Percentiles rank a stretch among this genome's conserved stretches.
These are phyloP conservation scores for Apophysomyces ossiformis DNA, from an alignment of 371 early-diverging fungal genomes.

Conservation along the genomic window DNA sequence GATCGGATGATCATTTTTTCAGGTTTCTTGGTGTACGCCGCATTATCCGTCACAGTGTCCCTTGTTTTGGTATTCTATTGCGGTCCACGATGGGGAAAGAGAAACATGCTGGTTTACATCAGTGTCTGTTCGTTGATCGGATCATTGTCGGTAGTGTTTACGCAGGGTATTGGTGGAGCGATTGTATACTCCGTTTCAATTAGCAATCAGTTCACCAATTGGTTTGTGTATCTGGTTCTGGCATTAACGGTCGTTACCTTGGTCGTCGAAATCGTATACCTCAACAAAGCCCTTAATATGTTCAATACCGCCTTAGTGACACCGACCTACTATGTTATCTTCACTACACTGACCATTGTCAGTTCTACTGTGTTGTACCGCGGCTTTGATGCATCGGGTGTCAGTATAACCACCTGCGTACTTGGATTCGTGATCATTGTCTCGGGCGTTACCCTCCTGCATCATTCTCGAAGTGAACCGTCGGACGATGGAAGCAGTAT, in stretches of 20 bases:
- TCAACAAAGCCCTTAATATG: conserved; percentile 94
- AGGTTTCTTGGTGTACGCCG: conserved; percentile 83
- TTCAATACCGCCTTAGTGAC: conserved; percentile 92
- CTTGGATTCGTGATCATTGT: conserved; percentile 92
- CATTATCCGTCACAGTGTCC: conserved; percentile 58
- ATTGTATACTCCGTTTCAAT: conserved; percentile 82
- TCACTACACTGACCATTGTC: conserved; percentile 90
- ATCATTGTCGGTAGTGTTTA: conserved; percentile 90
- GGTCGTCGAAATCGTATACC: conserved; percentile 89
- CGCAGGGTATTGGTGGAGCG: conserved; percentile 92
- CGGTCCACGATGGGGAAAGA: conserved; percentile 85
- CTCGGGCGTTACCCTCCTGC: conserved; percentile 49
- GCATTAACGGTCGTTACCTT: conserved; percentile 76
- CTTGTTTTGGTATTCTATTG: conserved; percentile 74
- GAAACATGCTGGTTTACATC: conserved; percentile 85
- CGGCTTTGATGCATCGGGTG: conserved; percentile 79
- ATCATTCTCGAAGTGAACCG: conserved; percentile 33
- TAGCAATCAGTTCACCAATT: conserved; percentile 87
- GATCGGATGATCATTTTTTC: neutral
- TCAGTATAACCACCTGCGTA: conserved; percentile 81
- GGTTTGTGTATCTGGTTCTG: conserved; percentile 86
- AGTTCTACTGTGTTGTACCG: conserved; percentile 87
- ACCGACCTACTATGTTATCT: conserved; percentile 93
- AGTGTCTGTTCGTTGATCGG: conserved; percentile 87
- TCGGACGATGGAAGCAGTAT: conserved; percentile 2